Evolutionary conservation across 2,329 filamentous ascomycete species (phyloP), one percentile per base, ranked within the genome.

Genomic region (Geosmithia flava): DNA sequence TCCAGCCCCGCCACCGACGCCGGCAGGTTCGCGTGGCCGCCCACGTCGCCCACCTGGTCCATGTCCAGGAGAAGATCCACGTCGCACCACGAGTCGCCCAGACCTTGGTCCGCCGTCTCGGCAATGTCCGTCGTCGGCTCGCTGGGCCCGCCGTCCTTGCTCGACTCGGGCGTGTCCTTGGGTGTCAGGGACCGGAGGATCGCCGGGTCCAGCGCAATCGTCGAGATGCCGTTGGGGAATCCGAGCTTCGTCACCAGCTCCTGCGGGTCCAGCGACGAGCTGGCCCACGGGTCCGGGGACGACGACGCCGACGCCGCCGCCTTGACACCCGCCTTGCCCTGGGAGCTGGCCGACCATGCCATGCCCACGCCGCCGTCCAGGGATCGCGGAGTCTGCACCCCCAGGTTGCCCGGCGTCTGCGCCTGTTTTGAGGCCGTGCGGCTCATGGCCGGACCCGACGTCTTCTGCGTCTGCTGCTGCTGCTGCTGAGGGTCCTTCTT

Each of bases 111-210:
- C 33, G 33, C 5, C 33, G 33, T 37, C 5, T 37, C 68, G 49
- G 82, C 79, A 17, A 81, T 74, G 53, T 83, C 79, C 56, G 77
- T 81, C 51, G 74, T 81, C 10, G 76, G 75, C 55, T 82, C 78
- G 41, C 78, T 80, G 8, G 67, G 60, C 3, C 74, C 72, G 53
- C 72, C 74, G 49, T 82, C 78, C 58, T 81, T 80, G 60, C 69
- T 76, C 2, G 78, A 82, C 53, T 81, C 79, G 0, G 79, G 80
- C 7, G 80, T 83, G 56, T 82, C 77, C 51, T 80, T 78, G 1
- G 78, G 78, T 10, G 78, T 78, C 49, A 75, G 63, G 1, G 74
- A 70, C 19, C 72, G 71, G 55, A 78, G 80, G 8, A 75, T 63
- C 48, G 62, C 68, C 58, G 75, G 69, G 52, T 81, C 75, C 13